Conservation (phyloP, 495 filamentous ascomycete species). For the Staphylotrichum longicolle region DNA sequence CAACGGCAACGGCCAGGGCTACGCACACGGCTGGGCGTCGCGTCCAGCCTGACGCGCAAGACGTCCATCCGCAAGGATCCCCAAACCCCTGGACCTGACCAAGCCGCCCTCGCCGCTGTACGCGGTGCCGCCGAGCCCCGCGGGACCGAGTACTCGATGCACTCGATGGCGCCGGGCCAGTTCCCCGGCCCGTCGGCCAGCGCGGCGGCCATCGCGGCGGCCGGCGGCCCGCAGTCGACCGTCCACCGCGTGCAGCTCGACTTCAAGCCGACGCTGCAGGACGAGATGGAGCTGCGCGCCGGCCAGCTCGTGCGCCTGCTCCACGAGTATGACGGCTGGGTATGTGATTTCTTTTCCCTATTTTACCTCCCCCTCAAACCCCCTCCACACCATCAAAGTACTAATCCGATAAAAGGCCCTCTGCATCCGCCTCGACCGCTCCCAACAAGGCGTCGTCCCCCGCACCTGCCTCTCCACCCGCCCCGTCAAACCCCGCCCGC, state of each 20-base stretch:
- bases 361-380: not conserved
- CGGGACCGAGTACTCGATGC: constrained; percentile 58
- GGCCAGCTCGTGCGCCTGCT: constrained; percentile 84
- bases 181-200: constrained; percentile 43
- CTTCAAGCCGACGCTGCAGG: constrained; percentile 87
- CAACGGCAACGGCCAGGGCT: constrained; percentile 21
- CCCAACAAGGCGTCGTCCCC: constrained; percentile 87
- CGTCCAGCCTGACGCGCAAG: constrained; percentile 43
- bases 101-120: constrained; percentile 33
- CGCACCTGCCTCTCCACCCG: constrained; percentile 90
- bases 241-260: constrained; percentile 94
- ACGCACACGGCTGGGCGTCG: not conserved
- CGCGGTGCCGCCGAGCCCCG: constrained; percentile 53
- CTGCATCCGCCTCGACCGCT: constrained; percentile 85
- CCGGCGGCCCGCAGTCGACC: constrained; percentile 53
- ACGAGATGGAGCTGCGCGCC: constrained; percentile 76
- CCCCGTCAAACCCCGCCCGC: constrained; percentile 81
- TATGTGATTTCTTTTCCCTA: constrained; percentile 46
- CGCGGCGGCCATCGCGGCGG: constrained; percentile 53
- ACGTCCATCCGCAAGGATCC: constrained; percentile 46
- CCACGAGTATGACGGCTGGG: constrained; percentile 98
- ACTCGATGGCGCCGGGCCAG: constrained; percentile 50
- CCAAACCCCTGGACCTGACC: constrained; percentile 52
- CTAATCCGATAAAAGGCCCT: constrained; percentile 64
- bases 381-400: not conserved